Conservation (phyloP, 208 protist genomes). For the Borovskyia barvae region DNA sequence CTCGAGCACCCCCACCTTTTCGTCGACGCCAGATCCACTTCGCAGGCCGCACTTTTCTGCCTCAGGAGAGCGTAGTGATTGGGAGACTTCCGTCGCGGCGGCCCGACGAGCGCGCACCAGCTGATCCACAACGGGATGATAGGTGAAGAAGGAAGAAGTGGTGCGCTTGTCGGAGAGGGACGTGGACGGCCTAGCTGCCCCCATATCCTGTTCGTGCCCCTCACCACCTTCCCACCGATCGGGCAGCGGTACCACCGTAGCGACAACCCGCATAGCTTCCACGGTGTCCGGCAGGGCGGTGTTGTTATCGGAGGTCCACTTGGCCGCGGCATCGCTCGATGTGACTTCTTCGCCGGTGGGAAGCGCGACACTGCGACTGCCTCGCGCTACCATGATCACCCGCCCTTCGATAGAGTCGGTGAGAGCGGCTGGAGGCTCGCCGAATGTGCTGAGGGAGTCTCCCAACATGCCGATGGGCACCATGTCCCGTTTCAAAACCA, state of each 20-base stretch:
- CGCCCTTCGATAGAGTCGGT: no score
- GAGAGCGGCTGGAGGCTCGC: no score
- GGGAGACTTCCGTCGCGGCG: neutral
- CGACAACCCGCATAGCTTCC: neutral
- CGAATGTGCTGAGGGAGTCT: no score
- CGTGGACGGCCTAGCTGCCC: neutral
- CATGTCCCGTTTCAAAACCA: no score
- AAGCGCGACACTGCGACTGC: no score
- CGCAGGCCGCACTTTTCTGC: neutral
- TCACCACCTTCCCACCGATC: neutral
- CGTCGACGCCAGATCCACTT: neutral
- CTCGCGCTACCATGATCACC: no score
- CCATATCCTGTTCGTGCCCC: neutral
- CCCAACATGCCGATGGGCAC: no score
- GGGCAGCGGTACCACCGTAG: neutral
- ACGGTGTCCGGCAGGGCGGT: neutral
- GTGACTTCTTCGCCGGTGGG: no score
- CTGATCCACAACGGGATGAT: conserved; percentile 12
- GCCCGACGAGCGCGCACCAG: neutral
- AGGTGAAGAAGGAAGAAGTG: conserved; percentile 16
- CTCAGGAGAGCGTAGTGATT: neutral
- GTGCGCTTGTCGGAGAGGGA: neutral
- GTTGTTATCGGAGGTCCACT: neutral
- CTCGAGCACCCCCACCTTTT: neutral
- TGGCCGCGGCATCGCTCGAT: no score